Percentiles rank a stretch among this genome's conserved stretches.
Conservation (phyloP, 2,329 filamentous ascomycete species). For the Clathrospora elynae region DNA sequence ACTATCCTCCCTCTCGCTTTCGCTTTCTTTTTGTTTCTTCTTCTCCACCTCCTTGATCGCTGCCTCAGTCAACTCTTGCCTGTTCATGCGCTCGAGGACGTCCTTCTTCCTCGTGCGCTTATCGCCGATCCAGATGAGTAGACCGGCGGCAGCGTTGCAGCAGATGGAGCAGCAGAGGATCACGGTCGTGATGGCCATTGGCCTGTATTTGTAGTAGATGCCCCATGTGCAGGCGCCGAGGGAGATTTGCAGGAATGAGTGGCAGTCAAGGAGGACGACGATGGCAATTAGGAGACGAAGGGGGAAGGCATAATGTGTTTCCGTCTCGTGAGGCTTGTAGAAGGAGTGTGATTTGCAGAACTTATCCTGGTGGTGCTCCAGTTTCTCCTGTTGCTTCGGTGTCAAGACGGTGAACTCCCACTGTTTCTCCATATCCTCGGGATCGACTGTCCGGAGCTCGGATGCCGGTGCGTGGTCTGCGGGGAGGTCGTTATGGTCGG, state of each 20-base stretch:
- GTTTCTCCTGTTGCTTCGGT: constrained; percentile 66
- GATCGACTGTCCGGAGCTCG: constrained; percentile 45
- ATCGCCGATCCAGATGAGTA: constrained; percentile 78
- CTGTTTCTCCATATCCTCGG: constrained; percentile 44
- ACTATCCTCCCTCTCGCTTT: constrained; percentile 40
- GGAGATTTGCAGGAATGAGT: constrained; percentile 79
- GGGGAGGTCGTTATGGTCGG: constrained; percentile 72
- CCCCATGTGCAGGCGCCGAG: constrained; percentile 80
- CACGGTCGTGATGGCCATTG: constrained; percentile 75
- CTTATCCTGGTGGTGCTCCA: constrained; percentile 78
- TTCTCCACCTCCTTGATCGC: constrained; percentile 64
- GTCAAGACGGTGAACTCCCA: constrained; percentile 66
- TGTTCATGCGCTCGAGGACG: constrained; percentile 74
- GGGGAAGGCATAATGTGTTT: constrained; percentile 80
- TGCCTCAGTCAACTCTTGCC: constrained; percentile 74
- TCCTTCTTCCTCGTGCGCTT: constrained; percentile 82
- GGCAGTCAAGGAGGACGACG: constrained; percentile 77
- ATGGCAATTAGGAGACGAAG: constrained; percentile 74
- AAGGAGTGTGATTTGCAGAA: constrained; percentile 84
- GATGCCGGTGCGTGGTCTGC: constrained; percentile 51
- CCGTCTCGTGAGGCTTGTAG: constrained; percentile 86
- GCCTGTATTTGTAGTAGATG: constrained; percentile 71
- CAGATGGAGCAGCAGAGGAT: constrained; percentile 80
- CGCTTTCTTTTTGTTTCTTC: constrained; percentile 49
- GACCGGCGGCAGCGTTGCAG: constrained; percentile 75